Conservation (phyloP, 768 basidiomycete species). For the Amanita rubescens region DNA sequence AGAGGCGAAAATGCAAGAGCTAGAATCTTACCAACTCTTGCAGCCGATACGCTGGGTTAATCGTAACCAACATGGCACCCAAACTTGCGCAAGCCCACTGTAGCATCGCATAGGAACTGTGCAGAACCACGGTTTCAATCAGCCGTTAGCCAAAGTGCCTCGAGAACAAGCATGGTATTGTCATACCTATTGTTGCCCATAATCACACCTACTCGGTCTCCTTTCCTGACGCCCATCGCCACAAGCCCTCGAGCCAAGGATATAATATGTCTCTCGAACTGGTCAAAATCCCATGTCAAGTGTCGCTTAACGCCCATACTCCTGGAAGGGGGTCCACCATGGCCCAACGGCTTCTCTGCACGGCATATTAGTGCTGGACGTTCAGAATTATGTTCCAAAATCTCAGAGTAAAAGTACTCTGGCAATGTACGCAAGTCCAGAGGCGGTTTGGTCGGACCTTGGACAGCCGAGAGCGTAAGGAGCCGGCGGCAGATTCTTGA, state of each 20-base stretch:
- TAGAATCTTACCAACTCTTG: conserved; percentile 57
- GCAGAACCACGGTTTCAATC: background rate
- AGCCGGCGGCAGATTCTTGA: background rate
- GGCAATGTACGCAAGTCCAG: conserved; percentile 50
- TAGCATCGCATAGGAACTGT: conserved; percentile 68
- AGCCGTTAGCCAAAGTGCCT: background rate
- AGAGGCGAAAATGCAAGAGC: background rate
- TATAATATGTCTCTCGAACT: conserved; percentile 58
- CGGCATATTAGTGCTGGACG: conserved; percentile 61
- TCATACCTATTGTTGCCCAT: conserved; percentile 81
- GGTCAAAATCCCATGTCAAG: conserved; percentile 68
- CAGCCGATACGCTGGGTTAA: conserved; percentile 75
- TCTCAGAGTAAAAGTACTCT: conserved; percentile 50
- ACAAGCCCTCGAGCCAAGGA: conserved; percentile 68
- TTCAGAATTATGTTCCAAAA: conserved; percentile 40
- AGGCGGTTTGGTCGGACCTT: conserved; percentile 50
- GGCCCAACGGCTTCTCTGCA: conserved; percentile 46
- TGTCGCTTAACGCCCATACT: conserved; percentile 43
- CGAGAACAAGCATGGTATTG: conserved; percentile 5
- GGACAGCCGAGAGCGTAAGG: conserved; percentile 44
- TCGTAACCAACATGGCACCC: conserved; percentile 76
- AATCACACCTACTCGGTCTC: conserved; percentile 71
- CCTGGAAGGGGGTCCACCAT: conserved; percentile 51
- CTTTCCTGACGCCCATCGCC: conserved; percentile 60
- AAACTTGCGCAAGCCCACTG: conserved; percentile 86